Base-by-base conservation (phyloP, 306 rosid species). In the Castanea sativa region DNA sequence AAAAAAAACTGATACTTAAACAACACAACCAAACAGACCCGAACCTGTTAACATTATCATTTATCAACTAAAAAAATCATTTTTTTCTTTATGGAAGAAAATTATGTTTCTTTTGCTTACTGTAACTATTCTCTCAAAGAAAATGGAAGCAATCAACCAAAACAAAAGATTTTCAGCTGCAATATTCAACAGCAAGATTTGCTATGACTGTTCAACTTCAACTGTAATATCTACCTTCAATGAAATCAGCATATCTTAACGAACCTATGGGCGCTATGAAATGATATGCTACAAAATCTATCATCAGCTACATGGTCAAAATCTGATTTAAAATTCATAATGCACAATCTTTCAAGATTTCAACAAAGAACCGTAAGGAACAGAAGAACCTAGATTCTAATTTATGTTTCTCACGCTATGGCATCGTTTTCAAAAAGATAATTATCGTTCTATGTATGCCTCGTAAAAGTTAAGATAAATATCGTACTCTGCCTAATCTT, bases 141-240 rank as follows among this genome's bases (percentile, higher is more conserved):
- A 49, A 12, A 49, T 2, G 16, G 16, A 0, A 41, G 45, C 45
- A 41, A 41, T 41, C 45, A 8, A 8, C 45, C 45, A 41, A 41
- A 5, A 69, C 35, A 58, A 27, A 23, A 68, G 45, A 58, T 70
- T 60, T 60, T 59, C 72, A 25, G 35, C 82, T 25, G 63, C 82
- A 21, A 71, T 32, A 53, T 73, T 30, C 73, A 61, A 64, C 76
- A 53, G 69, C 58, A 73, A 80, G 49, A 73, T 80, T 18, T 14
- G 23, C 33, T 65, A 9, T 13, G 19, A 6, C 29, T 33, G 67
- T 32, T 10, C 32, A 30, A 49, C 63, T 23, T 57, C 63, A 57
- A 57, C 18, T 18, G 63, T n/a, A 64, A 65, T n/a, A 27, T 65
- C 49, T 1, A 29, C 52, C 38, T 49, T 11, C 27, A 25, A n/a